Conservation (phyloP, 148 eudicot genomes). For the Fagopyrum esculentum region DNA sequence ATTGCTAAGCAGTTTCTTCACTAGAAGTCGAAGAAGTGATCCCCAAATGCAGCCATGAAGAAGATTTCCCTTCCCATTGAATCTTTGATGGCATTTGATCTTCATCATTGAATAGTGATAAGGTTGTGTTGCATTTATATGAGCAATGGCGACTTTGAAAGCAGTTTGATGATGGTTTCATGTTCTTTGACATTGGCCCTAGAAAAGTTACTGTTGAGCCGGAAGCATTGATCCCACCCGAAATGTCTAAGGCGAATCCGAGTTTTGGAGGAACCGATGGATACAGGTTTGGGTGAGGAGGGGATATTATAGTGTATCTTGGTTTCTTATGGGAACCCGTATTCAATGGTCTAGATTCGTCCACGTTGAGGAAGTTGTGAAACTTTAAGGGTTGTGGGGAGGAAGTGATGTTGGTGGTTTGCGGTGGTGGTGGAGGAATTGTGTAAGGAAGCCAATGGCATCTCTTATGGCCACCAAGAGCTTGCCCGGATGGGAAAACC, state of each 20-base stretch:
- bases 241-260: not conserved
- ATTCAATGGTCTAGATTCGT: not conserved
- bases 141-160: slow-evolving; percentile 2
- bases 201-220: not conserved
- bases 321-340: not conserved
- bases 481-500: slow-evolving; percentile 11
- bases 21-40: not conserved
- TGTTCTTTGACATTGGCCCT: not conserved
- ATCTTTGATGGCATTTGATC: not conserved
- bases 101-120: slow-evolving; percentile 1
- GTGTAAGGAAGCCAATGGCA: slow-evolving; percentile 5
- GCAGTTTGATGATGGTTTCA: not conserved
- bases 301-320: not conserved
- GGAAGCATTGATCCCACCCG: not conserved
- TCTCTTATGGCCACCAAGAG: slow-evolving; percentile 13
- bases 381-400: not conserved
- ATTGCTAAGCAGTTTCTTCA: not conserved
- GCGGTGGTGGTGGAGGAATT: not conserved
- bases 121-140: not conserved
- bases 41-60: slow-evolving; percentile 4
- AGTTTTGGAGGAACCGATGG: not conserved
- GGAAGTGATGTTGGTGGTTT: not conserved
- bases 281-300: not conserved
- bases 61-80: not conserved
- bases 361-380: not conserved